Evolutionary conservation across 768 basidiomycete genomes (phyloP).

Genomic region (Dentipellis sp.): DNA sequence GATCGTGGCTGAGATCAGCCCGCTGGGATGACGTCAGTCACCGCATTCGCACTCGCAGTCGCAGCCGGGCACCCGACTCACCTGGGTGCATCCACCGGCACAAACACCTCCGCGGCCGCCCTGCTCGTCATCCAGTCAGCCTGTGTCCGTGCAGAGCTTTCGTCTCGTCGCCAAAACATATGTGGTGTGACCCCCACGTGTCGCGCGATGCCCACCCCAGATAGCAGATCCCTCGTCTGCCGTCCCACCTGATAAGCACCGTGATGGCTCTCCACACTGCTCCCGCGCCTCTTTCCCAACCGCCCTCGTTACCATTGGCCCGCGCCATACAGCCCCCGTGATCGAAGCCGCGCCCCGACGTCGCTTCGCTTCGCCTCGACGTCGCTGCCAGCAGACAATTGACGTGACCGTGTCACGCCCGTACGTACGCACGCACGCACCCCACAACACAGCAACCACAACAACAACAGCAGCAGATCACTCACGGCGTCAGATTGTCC

Average conservation of each 20-base stretch:
- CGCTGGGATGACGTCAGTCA: slow-evolving; percentile 14
- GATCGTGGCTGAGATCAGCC: slow-evolving; percentile 16
- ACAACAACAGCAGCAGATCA: slow-evolving; percentile 7
- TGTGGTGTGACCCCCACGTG: no score
- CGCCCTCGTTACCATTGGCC: no score
- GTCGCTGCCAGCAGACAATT: no score
- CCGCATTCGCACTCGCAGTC: neutral
- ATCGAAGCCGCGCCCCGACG: no score
- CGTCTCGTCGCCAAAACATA: no score
- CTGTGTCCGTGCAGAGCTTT: no score
- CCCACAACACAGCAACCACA: neutral
- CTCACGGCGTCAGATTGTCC: slow-evolving; percentile 62
- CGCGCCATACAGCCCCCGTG: no score
- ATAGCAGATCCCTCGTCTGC: neutral
- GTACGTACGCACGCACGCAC: no score
- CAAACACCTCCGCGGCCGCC: slow-evolving; percentile 69
- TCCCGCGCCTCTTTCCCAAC: neutral
- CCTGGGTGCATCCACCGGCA: slow-evolving; percentile 83
- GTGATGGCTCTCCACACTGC: neutral
- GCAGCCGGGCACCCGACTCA: no score
- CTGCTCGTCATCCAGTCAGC: neutral
- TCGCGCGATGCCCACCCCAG: neutral
- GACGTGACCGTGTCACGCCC: no score
- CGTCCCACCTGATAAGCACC: neutral
- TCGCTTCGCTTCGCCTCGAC: no score